Percentiles rank a stretch among this genome's conserved stretches.
Conservation (phyloP, 1,284 basidiomycete genomes). For the Leccinum fuscescens region DNA sequence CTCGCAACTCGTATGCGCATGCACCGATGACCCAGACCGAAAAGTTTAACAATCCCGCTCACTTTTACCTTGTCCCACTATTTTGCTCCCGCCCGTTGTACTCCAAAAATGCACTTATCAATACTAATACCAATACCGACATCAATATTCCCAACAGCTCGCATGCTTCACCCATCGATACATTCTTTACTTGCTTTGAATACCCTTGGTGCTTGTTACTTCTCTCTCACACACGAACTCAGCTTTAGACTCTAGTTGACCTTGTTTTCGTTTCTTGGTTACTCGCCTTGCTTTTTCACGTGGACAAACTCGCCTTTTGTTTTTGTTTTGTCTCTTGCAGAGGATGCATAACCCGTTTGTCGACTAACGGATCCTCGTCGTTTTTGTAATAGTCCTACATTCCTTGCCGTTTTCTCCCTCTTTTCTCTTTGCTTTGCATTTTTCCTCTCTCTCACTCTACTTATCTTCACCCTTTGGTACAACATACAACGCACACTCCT, state of each 20-base stretch:
- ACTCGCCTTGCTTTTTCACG: not conserved
- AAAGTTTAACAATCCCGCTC: not conserved
- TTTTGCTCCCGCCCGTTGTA: conserved; percentile 16
- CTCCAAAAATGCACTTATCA: conserved; percentile 12
- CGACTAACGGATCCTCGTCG: not conserved
- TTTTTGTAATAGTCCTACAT: not conserved
- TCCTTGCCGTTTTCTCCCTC: not conserved
- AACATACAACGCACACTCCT: not conserved
- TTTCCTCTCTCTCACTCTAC: not conserved
- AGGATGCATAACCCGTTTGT: not conserved
- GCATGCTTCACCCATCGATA: not conserved
- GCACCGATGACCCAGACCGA: not conserved
- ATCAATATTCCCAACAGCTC: not conserved
- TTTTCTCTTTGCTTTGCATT: not conserved
- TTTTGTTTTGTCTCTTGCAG: not conserved
- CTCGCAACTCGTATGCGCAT: not conserved
- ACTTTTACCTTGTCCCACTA: not conserved
- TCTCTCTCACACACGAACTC: not conserved
- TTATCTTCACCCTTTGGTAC: not conserved
- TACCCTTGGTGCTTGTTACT: not conserved
- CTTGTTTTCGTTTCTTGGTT: not conserved
- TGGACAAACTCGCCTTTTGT: not conserved
- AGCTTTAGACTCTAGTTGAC: not conserved
- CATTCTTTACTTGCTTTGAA: not conserved
- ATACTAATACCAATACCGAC: not conserved